Evolutionary conservation across 345 rosid species (phyloP).

Genomic region (Orychophragmus violaceus): DNA sequence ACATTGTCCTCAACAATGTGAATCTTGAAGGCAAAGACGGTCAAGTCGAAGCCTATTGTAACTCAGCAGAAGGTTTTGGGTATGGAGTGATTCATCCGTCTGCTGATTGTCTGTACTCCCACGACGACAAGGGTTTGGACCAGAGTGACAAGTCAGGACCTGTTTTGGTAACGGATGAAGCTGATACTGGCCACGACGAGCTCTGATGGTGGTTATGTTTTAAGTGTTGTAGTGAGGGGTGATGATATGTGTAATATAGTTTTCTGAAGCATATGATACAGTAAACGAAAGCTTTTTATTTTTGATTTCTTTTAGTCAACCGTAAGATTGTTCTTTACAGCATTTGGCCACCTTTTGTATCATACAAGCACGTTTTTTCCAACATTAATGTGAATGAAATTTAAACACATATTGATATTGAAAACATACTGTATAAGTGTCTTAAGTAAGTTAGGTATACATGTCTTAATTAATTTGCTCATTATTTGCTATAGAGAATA

Average conservation of each 20-base stretch:
- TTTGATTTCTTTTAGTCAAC: not conserved
- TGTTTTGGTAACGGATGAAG: not conserved
- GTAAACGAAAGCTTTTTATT: not conserved
- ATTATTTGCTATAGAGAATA: not conserved
- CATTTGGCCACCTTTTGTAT: conserved; percentile 16
- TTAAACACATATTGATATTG: not conserved
- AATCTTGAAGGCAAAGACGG: conserved; percentile 79
- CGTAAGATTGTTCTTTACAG: conserved; percentile 14
- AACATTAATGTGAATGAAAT: not conserved
- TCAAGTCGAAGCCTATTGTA: conserved; percentile 80
- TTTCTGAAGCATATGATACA: conserved; percentile 31
- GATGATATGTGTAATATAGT: conserved; percentile 26
- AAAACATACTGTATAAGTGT: not conserved
- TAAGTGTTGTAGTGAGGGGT: conserved; percentile 26
- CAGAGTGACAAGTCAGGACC: conserved; percentile 3
- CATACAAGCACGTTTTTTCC: not conserved
- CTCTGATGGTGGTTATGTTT: conserved; percentile 13
- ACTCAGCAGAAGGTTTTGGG: conserved; percentile 84
- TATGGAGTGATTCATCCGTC: conserved; percentile 82
- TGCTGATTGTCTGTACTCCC: conserved; percentile 80
- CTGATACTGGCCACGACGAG: conserved; percentile 28
- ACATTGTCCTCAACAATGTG: conserved; percentile 69
- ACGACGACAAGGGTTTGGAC: conserved; percentile 43
- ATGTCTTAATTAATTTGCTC: not conserved
- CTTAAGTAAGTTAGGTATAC: not conserved